These are phyloP conservation scores for Lasiosphaeria miniovina DNA, from an alignment of 495 filamentous ascomycete genomes.

Conservation along the genomic window DNA sequence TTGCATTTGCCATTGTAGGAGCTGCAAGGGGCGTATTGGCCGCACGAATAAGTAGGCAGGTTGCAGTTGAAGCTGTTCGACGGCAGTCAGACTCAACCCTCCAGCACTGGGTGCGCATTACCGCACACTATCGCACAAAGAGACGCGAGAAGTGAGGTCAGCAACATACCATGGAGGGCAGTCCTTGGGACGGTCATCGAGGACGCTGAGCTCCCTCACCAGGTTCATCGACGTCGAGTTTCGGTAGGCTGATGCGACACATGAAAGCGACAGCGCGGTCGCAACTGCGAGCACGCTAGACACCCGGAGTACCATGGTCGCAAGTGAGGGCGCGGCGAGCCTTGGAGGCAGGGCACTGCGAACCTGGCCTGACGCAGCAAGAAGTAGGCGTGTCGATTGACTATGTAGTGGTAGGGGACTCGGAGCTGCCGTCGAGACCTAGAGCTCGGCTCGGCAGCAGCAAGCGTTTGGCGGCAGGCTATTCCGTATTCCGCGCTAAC, in stretches of 20 bases:
- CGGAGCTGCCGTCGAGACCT: no score
- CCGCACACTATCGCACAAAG: neutral
- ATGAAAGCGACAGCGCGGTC: conserved; percentile 42
- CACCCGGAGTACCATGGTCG: conserved; percentile 38
- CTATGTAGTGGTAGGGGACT: no score
- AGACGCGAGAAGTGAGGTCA: neutral
- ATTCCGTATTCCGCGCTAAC: no score
- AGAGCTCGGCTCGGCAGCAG: no score
- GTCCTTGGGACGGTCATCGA: conserved; percentile 54
- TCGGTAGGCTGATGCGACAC: conserved; percentile 36
- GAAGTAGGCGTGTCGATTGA: no score
- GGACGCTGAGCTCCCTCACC: conserved; percentile 48
- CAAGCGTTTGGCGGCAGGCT: no score
- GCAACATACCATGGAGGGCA: conserved; percentile 61
- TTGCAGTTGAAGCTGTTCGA: conserved; percentile 90
- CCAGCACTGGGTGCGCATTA: no score
- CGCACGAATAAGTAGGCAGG: conserved; percentile 83
- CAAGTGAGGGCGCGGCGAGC: conserved; percentile 16
- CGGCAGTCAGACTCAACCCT: conserved; percentile 14
- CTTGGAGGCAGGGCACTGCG: conserved; percentile 2
- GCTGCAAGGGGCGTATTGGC: conserved; percentile 83
- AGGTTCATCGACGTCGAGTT: conserved; percentile 49
- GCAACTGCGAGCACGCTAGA: conserved; percentile 34
- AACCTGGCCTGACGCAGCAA: no score
- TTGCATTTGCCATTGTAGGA: conserved; percentile 84